A percentile compares a stretch with the other conserved stretches of the same genome.
These are phyloP conservation scores for Amphibolis antarctica DNA, from an alignment of 106 monocot species.

Conservation along the genomic window DNA sequence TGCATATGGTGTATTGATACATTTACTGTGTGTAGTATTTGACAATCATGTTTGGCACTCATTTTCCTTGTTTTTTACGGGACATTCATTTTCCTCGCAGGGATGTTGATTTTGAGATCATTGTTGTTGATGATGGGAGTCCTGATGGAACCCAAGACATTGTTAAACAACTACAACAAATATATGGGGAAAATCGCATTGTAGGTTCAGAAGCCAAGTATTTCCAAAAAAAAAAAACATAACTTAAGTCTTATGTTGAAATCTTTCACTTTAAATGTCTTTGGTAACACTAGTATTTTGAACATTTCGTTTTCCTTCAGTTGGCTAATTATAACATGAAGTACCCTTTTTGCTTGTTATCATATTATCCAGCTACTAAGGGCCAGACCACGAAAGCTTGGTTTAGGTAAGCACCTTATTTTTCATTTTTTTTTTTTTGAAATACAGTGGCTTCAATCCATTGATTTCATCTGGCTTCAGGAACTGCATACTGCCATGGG, in stretches of 20 bases:
- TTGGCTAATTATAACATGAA: neutral
- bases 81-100: conserved; percentile 17
- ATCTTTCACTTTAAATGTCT: too few species aligned
- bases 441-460: neutral
- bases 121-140: conserved; percentile 97
- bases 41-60: neutral
- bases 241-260: too few species aligned
- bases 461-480: conserved; percentile 26
- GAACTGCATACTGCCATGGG: conserved; percentile 94
- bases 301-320: conserved; percentile 1
- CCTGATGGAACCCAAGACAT: conserved; percentile 99
- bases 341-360: neutral
- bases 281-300: neutral
- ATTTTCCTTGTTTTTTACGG: neutral
- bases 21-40: neutral
- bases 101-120: conserved; percentile 83
- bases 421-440: neutral
- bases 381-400: conserved; percentile 83
- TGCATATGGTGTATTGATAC: too few species aligned
- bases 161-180: conserved; percentile 76
- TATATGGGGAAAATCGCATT: conserved; percentile 85
- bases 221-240: too few species aligned
- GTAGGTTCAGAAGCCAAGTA: conserved; percentile 26
- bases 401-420: conserved; percentile 47
- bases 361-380: conserved; percentile 48